These are phyloP conservation scores for Diacronema lutheri DNA, from an alignment of 78 protist species.

Conservation along the genomic window DNA sequence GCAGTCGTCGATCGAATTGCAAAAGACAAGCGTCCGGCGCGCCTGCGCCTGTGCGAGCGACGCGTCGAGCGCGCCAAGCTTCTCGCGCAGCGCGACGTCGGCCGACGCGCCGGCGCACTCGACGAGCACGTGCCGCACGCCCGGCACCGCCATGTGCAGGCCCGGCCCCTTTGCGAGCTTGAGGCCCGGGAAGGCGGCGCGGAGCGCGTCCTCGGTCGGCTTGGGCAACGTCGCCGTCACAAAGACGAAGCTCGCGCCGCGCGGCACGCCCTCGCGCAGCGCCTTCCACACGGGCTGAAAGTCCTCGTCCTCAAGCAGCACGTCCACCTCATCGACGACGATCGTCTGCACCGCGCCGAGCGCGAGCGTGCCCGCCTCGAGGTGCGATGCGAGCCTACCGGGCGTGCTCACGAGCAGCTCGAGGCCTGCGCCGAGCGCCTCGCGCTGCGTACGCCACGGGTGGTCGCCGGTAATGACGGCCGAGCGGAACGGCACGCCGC, in stretches of 20 bases:
- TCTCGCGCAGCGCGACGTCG: too few species aligned
- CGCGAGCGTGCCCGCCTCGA: not conserved
- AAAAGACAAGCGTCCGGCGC: not conserved
- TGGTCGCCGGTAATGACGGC: constrained; percentile 5
- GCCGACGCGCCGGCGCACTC: not conserved
- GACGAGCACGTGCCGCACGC: not conserved
- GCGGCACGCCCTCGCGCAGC: not conserved
- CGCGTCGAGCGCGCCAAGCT: too few species aligned
- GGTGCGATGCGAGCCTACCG: not conserved
- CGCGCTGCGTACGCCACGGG: not conserved
- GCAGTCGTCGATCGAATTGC: constrained; percentile 8
- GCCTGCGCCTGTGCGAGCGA: not conserved
- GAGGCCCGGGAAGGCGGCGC: not conserved
- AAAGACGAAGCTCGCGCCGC: not conserved
- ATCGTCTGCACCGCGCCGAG: not conserved
- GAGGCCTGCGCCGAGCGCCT: not conserved
- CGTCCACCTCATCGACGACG: constrained; percentile 12
- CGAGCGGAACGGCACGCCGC: not conserved
- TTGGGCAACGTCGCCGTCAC: not conserved
- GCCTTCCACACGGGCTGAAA: not conserved
- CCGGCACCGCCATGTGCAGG: not conserved
- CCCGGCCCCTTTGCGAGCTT: not conserved
- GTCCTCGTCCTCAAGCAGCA: not conserved
- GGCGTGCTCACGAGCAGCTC: constrained; percentile 1
- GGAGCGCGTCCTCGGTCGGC: not conserved